These are phyloP conservation scores for Coniochaeta sp. DNA, from an alignment of 2,329 filamentous ascomycete genomes.

Conservation along the genomic window DNA sequence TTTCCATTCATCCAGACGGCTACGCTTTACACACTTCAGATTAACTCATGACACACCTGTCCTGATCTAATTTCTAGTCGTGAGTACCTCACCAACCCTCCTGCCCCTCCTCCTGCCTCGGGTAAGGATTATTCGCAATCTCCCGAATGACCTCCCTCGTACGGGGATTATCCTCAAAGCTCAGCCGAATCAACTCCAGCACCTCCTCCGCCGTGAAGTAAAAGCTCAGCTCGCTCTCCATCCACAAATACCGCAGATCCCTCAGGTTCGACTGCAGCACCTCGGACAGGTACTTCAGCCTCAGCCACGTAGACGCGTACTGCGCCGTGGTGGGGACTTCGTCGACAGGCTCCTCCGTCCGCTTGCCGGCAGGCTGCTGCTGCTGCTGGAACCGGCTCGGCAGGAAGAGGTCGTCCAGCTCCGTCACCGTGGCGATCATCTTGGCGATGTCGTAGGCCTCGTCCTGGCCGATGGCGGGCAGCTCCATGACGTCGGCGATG, in stretches of 20 bases:
- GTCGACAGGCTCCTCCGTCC: constrained; percentile 14
- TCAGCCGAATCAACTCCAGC: constrained; percentile 53
- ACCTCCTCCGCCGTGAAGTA: constrained; percentile 57
- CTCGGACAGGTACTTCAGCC: constrained; percentile 57
- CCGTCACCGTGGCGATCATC: constrained; percentile 49
- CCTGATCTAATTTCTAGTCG: too few species aligned
- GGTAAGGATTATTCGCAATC: constrained; percentile 45
- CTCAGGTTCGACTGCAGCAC: constrained; percentile 60
- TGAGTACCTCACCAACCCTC: not conserved
- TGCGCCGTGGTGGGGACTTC: constrained; percentile 50
- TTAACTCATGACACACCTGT: too few species aligned
- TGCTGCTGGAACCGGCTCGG: constrained; percentile 26
- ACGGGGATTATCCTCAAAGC: constrained; percentile 56
- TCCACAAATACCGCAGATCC: constrained; percentile 57
- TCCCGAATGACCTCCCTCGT: constrained; percentile 52
- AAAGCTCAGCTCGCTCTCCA: constrained; percentile 57
- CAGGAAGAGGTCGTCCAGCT: constrained; percentile 54
- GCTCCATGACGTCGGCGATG: constrained; percentile 54
- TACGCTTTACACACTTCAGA: too few species aligned
- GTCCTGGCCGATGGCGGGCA: constrained; percentile 54
- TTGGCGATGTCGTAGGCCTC: constrained; percentile 56
- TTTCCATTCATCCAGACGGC: too few species aligned
- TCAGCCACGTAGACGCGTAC: constrained; percentile 55
- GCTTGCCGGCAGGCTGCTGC: constrained; percentile 9
- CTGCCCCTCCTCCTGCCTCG: constrained; percentile 15